Evolutionary conservation across 805 yeast genomes (phyloP), one percentile per base, ranked within the genome.

Genomic region (Candida yuanshanica): DNA sequence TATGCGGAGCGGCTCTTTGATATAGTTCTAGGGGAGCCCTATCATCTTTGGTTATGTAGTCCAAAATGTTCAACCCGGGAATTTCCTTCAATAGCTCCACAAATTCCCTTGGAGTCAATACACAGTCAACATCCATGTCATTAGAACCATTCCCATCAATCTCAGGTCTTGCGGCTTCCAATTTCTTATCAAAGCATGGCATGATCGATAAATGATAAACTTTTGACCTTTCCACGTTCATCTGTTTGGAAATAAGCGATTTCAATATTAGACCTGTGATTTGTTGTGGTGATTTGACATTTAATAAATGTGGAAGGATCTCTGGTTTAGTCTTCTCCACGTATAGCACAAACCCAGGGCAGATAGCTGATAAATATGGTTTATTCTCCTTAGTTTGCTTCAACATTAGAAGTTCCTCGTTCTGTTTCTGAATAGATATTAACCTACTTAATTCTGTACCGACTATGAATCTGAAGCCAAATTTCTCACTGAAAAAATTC

Each of bases 101-200:
- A 29, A 93, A 63, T 57, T 93, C 99, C 51, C 79, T 81, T 11
- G 98, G 89, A 0, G 99, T 93, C 18, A 93, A 74, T 4, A 93
- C 99, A 65, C 96, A 86, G 59, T 93, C 97, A 11, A 93, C 97
- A 54, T 88, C 96, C 10, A 64, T 60, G 24, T 44, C 47, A 11
- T 57, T 59, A 6, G 50, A 57, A 5, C 52, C 13, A 7, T 37
- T 37, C 13, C 36, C 14, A 4, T 20, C 54, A 16, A 63, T 69
- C 49, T 87, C 96, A 0, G 85, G 81, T 46, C 98, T 72, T 4
- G 95, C 89, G 21, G 96, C 93, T 65, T 93, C 99, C 33, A 90
- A 71, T 61, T 93, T 93, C 64, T 93, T 93, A 61, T 93, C 99
- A 60, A 93, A 93, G 54, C 98, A 91, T 2, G 99, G 98, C 98